Evolutionary conservation across 1,284 basidiomycete genomes (phyloP), one percentile per base, ranked within the genome.

Genomic region (Coriolopsis trogii): DNA sequence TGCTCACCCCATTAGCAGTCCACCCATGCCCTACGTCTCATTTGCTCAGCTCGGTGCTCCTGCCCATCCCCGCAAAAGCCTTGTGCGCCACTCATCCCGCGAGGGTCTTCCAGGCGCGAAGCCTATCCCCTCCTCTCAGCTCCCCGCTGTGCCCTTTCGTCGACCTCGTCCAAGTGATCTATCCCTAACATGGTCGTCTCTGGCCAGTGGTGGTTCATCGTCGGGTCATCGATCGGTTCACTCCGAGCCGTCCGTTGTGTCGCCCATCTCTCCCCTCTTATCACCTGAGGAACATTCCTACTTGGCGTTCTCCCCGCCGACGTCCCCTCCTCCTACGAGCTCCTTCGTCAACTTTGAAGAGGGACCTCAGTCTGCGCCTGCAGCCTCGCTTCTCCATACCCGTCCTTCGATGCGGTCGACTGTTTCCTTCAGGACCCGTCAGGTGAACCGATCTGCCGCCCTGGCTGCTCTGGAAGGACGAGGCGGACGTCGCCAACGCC

Each of bases 381-480:
- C 53, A 3, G 40, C 47, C 0, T 24, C 56, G 0, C 38, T 57
- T 3, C 53, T 65, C 10, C 60, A 50, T 24, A 47, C 55, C 1
- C 53, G 59, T 3, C 63, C 59, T 7, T 67, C 65, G 6, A 53
- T 62, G 30, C 64, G 67, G 24, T 68, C 67, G 0, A 64, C 60
- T 16, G 67, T 54, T 1, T 65, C 67, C 4, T 46, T 60, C 52
- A 55, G 54, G 44, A 67, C 67, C 12, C 67, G 65, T 2, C 67
- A 67, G 41, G 67, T 64, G 36, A 71, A 76, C 49, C 72, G 75
- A 1, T 71, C 68, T 49, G 78, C 81, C 30, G 85, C 85, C 0
- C 77, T 87, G 8, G 85, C 84, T 0, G 74, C 78, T 31, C 75
- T 87, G 23, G 85, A 87, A 59, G 85, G 85, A 8, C 81, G 80